Base-by-base conservation (phyloP, 169 alveolate species). In the Amoebophrya sp. region DNA sequence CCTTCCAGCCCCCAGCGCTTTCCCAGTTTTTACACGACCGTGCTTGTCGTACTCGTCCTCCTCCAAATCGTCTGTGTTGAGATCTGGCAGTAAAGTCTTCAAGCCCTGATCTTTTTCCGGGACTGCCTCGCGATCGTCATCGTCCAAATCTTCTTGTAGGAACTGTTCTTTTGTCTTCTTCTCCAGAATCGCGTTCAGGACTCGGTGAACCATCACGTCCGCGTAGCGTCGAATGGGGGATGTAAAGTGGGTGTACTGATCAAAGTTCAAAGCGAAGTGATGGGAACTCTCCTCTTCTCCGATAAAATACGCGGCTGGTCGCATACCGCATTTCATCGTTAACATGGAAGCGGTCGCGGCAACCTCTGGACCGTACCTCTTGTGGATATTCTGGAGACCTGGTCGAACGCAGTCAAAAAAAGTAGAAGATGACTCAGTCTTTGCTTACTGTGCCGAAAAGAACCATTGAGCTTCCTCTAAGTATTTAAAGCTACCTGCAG, bases 211-310 rank as follows among this genome's bases (percentile, higher is more conserved):
- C 47, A 97, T 78, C 40, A 97, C 92, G 93, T 97, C 98, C 3
- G 98, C 97, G 92, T 96, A 96, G 93, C 98, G 92, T 41, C 98
- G 94, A 78, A 97, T 97, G 0, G 98, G 98, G n/a, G 97, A 95
- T 38, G 97, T 97, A 93, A 97, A 97, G 92, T 97, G 98, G 23
- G 98, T 96, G 94, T 97, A 97, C 40, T 96, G 90, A 38, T 94
- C 95, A 91, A 96, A 95, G 93, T 96, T 95, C 41, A 97, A 93
- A 29, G 98, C 98, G 92, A 93, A 97, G 93, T 97, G 98, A 55
- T 93, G 95, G 38, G 83, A 36, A 10, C 39, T 1, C 83, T 65
- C 83, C 39, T 65, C 83, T 36, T 65, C 83, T 54, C 95, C 95
- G 41, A 36, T 34, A 3, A 39, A 36, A 14, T 39, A 39, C 1